Evolutionary conservation across 768 basidiomycete species (phyloP), one percentile per base, ranked within the genome.

Genomic region (Daedaleopsis sinensis): DNA sequence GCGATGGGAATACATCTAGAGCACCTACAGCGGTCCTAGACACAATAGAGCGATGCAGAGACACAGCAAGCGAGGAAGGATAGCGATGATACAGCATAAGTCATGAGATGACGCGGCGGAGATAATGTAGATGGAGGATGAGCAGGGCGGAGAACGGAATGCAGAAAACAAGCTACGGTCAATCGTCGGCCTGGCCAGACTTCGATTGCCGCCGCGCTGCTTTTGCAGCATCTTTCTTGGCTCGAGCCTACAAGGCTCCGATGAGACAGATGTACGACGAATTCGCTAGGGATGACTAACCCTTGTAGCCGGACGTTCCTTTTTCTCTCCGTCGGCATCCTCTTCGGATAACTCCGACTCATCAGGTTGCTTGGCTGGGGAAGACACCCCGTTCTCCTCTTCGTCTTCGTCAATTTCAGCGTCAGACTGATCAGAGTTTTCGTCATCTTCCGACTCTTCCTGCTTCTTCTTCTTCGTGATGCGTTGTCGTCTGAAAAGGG

Each of bases 241-340:
- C 72, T 51, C 65, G 66, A n/a, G 70, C 72, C 72, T 73, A 39
- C 15, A 11, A 48, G 37, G 18, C 15, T 8, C 10, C 3, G 16
- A 27, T 48, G 27, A 50, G 16, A 18, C 8, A 18, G 13, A 23
- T 21, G 46, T 10, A 27, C 52, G 27, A 16, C 44, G 24, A 58
- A 27, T 23, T n/a, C 44, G 9, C 19, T 37, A 35, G 38, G 2
- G n/a, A 23, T 19, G 3, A 52, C 51, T 16, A 56, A 76, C 76
- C 64, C 76, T 76, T 1, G 76, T 76, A 24, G 71, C 72, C 35
- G 75, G 67, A 16, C 68, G 66, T 36, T 68, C 69, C 36, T 66
- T 67, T 35, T 65, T 67, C 13, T 65, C 68, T 8, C 66, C 69
- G 19, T 54, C 61, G 16, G 37, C 55, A 19, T 68, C 67, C 13